These are phyloP conservation scores for Lipomyces orientalis DNA, from an alignment of 805 yeast genomes.

Conservation along the genomic window DNA sequence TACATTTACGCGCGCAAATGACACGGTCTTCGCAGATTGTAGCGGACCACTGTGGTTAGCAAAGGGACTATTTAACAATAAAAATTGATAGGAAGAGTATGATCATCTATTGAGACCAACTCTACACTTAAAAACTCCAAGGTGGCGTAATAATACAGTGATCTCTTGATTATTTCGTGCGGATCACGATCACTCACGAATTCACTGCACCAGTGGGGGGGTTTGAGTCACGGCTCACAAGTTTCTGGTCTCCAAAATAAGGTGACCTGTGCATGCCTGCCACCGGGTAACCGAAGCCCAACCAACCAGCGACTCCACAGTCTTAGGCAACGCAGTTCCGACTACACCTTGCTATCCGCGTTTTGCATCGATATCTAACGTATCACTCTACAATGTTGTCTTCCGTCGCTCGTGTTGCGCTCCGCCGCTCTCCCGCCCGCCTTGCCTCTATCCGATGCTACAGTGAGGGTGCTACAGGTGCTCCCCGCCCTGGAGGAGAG, in stretches of 20 bases:
- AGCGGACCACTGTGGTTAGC: too few species aligned
- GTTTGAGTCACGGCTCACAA: background rate
- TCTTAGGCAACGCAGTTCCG: background rate
- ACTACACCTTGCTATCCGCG: background rate
- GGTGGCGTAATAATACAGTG: too few species aligned
- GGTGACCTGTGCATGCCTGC: background rate
- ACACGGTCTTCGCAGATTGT: too few species aligned
- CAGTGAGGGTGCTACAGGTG: slow-evolving; percentile 67
- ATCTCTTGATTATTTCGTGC: background rate
- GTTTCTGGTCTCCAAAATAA: background rate
- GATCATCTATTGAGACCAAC: background rate
- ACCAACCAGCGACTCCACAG: background rate
- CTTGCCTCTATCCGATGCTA: slow-evolving; percentile 46
- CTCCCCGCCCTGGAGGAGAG: slow-evolving; percentile 59
- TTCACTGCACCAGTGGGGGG: background rate
- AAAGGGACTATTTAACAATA: background rate
- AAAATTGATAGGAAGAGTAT: background rate
- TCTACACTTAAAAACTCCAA: background rate
- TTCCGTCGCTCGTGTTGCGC: slow-evolving; percentile 27
- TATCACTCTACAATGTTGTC: slow-evolving; percentile 25
- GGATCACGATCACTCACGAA: background rate
- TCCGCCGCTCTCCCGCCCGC: slow-evolving; percentile 34
- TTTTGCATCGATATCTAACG: background rate
- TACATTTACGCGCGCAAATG: background rate
- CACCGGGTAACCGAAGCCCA: slow-evolving; percentile 24